Conservation (phyloP, 805 yeast species). For the Blastobotrys peoriensis region DNA sequence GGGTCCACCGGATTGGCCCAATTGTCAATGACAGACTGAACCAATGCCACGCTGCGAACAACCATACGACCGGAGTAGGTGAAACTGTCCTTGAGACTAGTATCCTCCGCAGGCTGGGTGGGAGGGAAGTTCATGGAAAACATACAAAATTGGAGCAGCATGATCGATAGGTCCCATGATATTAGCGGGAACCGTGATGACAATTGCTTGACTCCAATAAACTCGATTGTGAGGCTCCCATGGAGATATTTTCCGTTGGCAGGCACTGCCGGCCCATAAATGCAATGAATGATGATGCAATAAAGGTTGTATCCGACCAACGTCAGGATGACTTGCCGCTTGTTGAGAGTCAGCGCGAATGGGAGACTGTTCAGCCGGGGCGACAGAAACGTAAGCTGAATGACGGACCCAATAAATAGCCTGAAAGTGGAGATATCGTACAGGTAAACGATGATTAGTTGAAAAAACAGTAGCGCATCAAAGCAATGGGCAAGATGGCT, state of each 20-base stretch:
- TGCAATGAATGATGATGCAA: constrained; percentile 13
- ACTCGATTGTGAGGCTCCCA: constrained; percentile 22
- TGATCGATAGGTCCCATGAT: constrained; percentile 17
- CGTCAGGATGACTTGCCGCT: constrained; percentile 13
- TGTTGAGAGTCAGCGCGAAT: constrained; percentile 10
- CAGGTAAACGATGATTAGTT: constrained; percentile 20
- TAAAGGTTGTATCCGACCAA: constrained; percentile 13
- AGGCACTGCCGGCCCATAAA: constrained; percentile 13
- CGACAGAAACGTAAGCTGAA: constrained; percentile 7
- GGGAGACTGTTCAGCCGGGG: constrained; percentile 3
- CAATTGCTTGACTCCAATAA: constrained; percentile 17
- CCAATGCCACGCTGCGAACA: constrained; percentile 2
- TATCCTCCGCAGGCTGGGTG: neutral
- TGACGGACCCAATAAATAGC: constrained; percentile 13
- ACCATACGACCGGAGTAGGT: constrained; percentile 5
- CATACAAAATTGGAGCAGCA: constrained; percentile 14
- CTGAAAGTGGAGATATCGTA: constrained; percentile 19
- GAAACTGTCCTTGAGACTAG: neutral
- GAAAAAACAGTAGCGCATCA: constrained; percentile 17
- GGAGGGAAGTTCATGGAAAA: constrained; percentile 16
- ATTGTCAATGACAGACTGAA: constrained; percentile 3
- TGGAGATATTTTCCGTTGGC: constrained; percentile 15
- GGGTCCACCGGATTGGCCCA: constrained; percentile 2
- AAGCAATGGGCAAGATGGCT: constrained; percentile 15
- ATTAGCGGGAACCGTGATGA: constrained; percentile 14